Percentiles rank a stretch among this genome's conserved stretches.
These are phyloP conservation scores for Penicillium sp. DNA, from an alignment of 2,329 filamentous ascomycete species.

Conservation along the genomic window DNA sequence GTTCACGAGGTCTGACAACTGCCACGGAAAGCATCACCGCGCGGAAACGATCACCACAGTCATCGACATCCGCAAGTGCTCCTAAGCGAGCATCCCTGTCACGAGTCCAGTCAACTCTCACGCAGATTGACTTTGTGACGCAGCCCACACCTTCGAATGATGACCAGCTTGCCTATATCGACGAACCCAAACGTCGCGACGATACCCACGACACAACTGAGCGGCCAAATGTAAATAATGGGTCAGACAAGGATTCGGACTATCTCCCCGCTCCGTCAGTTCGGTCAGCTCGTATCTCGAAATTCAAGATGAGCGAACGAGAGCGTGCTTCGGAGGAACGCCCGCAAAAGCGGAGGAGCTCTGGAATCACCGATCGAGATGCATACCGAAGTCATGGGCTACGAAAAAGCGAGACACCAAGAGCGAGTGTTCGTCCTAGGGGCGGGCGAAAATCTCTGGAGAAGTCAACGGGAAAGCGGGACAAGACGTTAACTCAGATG, in stretches of 20 bases:
- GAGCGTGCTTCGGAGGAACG: constrained; percentile 6
- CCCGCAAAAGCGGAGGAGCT: constrained; percentile 18
- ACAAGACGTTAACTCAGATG: constrained; percentile 45
- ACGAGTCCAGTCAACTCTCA: constrained; percentile 39
- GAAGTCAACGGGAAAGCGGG: constrained; percentile 23
- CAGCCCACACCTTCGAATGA: constrained; percentile 21
- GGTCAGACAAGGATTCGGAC: constrained; percentile 24
- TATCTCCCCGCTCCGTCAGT: constrained; percentile 14
- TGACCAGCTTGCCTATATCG: constrained; percentile 34
- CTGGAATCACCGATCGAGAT: not conserved
- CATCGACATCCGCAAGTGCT: constrained; percentile 18
- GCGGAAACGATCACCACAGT: constrained; percentile 11
- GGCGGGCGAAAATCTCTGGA: constrained; percentile 23
- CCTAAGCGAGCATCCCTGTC: constrained; percentile 19
- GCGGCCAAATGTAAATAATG: constrained; percentile 26
- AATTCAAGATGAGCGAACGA: constrained; percentile 9
- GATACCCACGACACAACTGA: constrained; percentile 10
- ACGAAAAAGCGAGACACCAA: constrained; percentile 22
- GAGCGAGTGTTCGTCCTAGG: constrained; percentile 16
- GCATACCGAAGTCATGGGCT: constrained; percentile 5
- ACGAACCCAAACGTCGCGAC: constrained; percentile 11
- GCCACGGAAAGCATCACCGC: constrained; percentile 16
- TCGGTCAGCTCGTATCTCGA: constrained; percentile 11
- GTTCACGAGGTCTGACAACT: constrained; percentile 5
- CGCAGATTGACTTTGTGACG: constrained; percentile 42